These are phyloP conservation scores for Hymenoscyphus occultus DNA, from an alignment of 2,329 filamentous ascomycete species.

Conservation along the genomic window DNA sequence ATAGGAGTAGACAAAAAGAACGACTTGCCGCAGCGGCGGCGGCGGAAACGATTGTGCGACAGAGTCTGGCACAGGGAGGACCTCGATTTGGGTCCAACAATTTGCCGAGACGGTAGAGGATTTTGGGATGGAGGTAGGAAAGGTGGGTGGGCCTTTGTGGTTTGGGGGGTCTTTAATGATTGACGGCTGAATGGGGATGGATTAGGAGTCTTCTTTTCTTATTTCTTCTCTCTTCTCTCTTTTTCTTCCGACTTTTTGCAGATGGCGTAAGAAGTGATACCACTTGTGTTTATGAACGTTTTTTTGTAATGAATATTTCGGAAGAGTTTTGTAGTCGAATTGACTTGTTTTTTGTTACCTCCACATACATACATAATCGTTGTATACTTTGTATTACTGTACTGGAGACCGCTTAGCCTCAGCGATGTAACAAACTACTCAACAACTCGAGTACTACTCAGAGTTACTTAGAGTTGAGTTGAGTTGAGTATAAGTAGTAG, in stretches of 20 bases:
- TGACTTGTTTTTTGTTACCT: neutral
- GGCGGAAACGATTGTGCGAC: constrained; percentile 89
- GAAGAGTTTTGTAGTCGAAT: neutral
- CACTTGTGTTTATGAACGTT: constrained; percentile 4
- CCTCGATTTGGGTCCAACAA: constrained; percentile 38
- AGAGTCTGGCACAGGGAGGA: constrained; percentile 66
- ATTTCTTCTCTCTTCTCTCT: neutral
- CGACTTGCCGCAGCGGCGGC: constrained; percentile 84
- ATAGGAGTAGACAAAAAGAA: constrained; percentile 91
- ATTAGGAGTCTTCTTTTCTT: neutral
- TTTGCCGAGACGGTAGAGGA: constrained; percentile 28
- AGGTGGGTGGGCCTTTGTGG: neutral
- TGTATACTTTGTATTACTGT: neutral
- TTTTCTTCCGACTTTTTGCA: neutral
- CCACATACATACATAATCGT: neutral
- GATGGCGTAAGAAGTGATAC: constrained; percentile 5
- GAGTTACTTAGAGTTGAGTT: too few species aligned
- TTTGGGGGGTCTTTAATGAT: neutral
- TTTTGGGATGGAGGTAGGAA: neutral
- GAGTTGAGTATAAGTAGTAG: too few species aligned
- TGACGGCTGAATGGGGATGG: constrained; percentile 4
- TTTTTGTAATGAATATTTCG: neutral
- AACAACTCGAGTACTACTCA: too few species aligned
- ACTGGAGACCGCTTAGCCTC: too few species aligned
- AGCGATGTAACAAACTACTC: too few species aligned